Base-by-base conservation (phyloP, 169 alveolate genomes). In the Cryptosporidium viatorum region DNA sequence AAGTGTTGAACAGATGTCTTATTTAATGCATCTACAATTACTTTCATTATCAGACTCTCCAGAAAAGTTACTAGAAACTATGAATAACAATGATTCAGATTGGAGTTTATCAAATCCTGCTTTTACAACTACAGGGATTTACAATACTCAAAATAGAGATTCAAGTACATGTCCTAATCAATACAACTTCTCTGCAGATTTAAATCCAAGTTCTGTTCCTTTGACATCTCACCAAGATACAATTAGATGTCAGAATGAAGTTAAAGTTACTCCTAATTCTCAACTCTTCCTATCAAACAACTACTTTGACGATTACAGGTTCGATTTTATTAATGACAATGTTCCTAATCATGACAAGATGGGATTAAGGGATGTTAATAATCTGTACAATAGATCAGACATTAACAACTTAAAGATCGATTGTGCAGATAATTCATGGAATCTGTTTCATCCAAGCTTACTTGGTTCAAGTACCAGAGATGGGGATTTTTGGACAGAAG, bases 1-100 rank as follows among this genome's bases (percentile, higher is more conserved):
- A n/a, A 67, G 80, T 23, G 73, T 80, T 7, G 89, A 80, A 62
- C 74, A 80, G 33, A 80, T 80, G 89, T 80, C 89, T 41, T 80
- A 80, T 65, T 62, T 80, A 37, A 80, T 80, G 89, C 89, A 80
- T n/a, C 8, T 80, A 31, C 89, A 80, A 41, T 65, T 80, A 3
- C 65, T 80, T 29, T 80, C 89, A 26, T 67, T 80, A 6, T 80
- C 89, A 23, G 89, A 80, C 62, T 26, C 37, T 23, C 26, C 18
- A 18, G 75, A 33, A 65, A 58, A 59, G n/a, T 14, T 37, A 62
- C 3, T 14, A 9, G 58, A 39, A 0, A 9, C 67, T 5, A 26
- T 62, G 50, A 35, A 29, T 33, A 23, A 29, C 60, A 35, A 39
- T 71, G 85, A 55, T 29, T 35, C 67, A 10, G 85, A 71, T 26